A percentile compares a stretch with the other conserved stretches of the same genome.
Conservation (phyloP, 306 rosid genomes). For the Begonia peltatifolia region DNA sequence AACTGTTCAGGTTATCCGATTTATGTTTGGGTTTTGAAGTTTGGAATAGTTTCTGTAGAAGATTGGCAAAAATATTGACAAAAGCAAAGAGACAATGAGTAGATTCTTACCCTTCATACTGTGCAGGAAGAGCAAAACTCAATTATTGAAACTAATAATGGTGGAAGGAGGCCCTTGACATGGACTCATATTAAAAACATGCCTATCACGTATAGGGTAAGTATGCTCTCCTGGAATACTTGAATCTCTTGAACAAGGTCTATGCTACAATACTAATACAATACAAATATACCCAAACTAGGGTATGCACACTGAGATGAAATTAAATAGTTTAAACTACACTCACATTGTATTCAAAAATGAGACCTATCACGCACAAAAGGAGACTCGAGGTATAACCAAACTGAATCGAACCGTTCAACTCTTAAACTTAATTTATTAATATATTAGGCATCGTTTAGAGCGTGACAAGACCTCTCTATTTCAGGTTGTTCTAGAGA, state of each 20-base stretch:
- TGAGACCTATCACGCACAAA: too few relatives aligned
- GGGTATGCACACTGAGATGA: too few relatives aligned
- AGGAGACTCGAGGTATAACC: too few relatives aligned
- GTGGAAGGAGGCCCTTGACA: slow-evolving; percentile 10
- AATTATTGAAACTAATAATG: slow-evolving; percentile 8
- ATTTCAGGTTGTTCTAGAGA: slow-evolving; percentile 11
- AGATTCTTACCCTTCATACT: not conserved
- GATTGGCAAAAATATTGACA: not conserved
- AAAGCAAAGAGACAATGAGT: not conserved
- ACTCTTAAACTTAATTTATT: too few relatives aligned
- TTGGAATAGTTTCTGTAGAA: not conserved
- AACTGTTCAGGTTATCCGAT: slow-evolving; percentile 6
- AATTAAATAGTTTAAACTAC: not conserved
- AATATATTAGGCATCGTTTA: too few relatives aligned
- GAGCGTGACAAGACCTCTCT: not conserved
- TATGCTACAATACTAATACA: too few relatives aligned
- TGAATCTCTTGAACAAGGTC: too few relatives aligned
- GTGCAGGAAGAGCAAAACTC: slow-evolving; percentile 10
- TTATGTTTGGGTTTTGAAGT: not conserved
- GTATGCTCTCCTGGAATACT: not conserved
- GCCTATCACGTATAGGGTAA: slow-evolving; percentile 11
- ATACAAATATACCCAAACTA: too few relatives aligned
- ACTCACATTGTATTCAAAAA: not conserved
- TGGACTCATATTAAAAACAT: slow-evolving; percentile 16
- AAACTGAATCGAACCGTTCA: too few relatives aligned